A percentile compares a stretch with the other conserved stretches of the same genome.
Conservation (phyloP, 495 filamentous ascomycete species). For the Recurvomyces mirabilis region DNA sequence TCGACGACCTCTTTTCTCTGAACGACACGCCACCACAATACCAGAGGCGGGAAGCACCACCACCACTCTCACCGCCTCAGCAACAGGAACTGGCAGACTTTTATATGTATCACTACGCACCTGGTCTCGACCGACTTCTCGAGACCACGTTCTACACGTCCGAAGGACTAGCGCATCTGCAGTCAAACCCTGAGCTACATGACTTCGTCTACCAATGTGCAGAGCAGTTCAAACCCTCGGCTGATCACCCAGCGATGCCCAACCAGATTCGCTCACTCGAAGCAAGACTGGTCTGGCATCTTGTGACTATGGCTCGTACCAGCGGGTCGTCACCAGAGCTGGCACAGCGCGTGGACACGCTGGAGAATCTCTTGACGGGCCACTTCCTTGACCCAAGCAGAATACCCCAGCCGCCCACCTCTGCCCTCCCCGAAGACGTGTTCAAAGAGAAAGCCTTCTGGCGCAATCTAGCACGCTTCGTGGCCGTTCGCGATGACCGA, state of each 20-base stretch:
- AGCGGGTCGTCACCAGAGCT: slow-evolving; percentile 33
- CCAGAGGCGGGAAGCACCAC: slow-evolving; percentile 35
- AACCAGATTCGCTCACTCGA: slow-evolving; percentile 24
- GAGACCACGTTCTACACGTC: slow-evolving; percentile 74
- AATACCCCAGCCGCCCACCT: slow-evolving; percentile 28
- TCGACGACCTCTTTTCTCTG: slow-evolving; percentile 63
- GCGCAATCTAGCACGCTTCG: slow-evolving; percentile 59
- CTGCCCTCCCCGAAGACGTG: slow-evolving; percentile 36
- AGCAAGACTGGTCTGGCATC: slow-evolving; percentile 30
- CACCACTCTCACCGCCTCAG: slow-evolving; percentile 41
- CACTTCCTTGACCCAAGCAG: slow-evolving; percentile 49
- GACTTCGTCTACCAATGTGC: slow-evolving; percentile 23
- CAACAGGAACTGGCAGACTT: slow-evolving; percentile 62
- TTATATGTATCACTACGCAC: slow-evolving; percentile 64
- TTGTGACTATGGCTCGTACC: slow-evolving; percentile 25
- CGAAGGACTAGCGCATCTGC: slow-evolving; percentile 43
- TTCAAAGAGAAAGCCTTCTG: slow-evolving; percentile 68
- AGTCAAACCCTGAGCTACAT: slow-evolving; percentile 27
- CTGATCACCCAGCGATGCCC: slow-evolving; percentile 21
- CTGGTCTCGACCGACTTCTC: slow-evolving; percentile 66
- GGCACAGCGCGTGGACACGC: slow-evolving; percentile 55
- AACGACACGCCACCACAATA: slow-evolving; percentile 49
- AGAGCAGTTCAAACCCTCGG: slow-evolving; percentile 50
- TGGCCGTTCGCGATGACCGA: slow-evolving; percentile 50
- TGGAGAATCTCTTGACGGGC: slow-evolving; percentile 64